Conservation (phyloP, 352 stramenopile species). For the Globisporangium canariense region DNA sequence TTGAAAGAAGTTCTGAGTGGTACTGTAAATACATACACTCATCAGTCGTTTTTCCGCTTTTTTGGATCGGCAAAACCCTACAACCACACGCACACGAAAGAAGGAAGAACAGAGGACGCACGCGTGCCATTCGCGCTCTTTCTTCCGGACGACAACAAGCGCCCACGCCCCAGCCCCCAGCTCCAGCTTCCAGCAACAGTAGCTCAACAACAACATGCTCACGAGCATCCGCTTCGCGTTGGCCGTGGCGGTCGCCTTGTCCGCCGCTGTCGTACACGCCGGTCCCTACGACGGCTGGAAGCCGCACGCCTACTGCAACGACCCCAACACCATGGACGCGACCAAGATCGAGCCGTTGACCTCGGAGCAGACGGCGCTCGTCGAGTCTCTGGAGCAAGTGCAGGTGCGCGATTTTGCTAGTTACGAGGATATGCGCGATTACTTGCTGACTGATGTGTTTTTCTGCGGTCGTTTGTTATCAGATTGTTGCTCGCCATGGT, state of each 20-base stretch:
- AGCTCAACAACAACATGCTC: constrained; percentile 1
- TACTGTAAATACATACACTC: background rate
- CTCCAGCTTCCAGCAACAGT: background rate
- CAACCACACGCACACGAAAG: background rate
- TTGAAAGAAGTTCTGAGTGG: background rate
- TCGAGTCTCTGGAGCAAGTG: constrained; percentile 78
- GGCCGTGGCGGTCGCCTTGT: constrained; percentile 19
- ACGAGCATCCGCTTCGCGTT: constrained; percentile 23
- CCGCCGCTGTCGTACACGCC: constrained; percentile 17
- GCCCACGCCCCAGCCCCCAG: background rate
- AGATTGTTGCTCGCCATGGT: constrained; percentile 76
- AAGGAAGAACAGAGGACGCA: background rate
- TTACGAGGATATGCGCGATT: background rate
- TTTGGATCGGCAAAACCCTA: background rate
- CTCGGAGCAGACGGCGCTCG: constrained; percentile 44
- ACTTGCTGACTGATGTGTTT: background rate
- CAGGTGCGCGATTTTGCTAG: constrained; percentile 31
- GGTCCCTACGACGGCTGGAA: constrained; percentile 72
- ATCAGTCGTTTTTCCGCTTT: constrained; percentile 10
- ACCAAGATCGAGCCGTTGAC: constrained; percentile 58
- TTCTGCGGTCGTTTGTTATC: background rate
- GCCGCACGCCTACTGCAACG: constrained; percentile 81
- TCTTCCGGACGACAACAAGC: background rate
- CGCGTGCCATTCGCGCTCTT: constrained; percentile 8
- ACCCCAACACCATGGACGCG: constrained; percentile 53